A percentile compares a stretch with the other conserved stretches of the same genome.
phyloP scores from a whole-genome alignment of 306 rosid genomes.

The Lathyrus oleraceus region DNA sequence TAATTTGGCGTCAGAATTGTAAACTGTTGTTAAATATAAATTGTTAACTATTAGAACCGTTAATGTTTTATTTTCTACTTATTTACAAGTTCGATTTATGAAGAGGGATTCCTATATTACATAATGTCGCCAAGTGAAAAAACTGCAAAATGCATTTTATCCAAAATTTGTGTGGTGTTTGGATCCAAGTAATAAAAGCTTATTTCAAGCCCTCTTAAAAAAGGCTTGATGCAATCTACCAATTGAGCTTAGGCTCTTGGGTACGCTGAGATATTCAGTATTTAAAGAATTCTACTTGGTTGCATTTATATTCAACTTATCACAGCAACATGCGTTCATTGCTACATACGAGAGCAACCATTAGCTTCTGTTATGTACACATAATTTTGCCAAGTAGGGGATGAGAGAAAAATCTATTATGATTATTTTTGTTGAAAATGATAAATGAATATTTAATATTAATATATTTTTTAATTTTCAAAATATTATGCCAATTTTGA shows the following conservation, averaged over 20 bases:
- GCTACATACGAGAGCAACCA: neutral
- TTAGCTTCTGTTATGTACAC: neutral
- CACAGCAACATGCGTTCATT: neutral
- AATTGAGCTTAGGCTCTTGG: neutral
- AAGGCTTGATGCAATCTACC: neutral
- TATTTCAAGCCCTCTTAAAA: neutral
- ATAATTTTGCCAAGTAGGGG: no score
- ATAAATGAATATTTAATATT: no score
- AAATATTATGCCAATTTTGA: no score
- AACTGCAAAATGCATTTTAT: neutral
- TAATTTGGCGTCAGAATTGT: slow-evolving; percentile 25
- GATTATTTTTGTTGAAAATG: no score
- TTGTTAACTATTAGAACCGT: slow-evolving; percentile 19
- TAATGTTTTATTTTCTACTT: neutral
- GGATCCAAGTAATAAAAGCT: neutral
- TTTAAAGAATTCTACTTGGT: neutral
- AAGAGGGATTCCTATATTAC: neutral
- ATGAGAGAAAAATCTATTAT: neutral
- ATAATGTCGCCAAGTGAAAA: neutral
- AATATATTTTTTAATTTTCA: no score
- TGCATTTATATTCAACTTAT: no score
- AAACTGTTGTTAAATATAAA: neutral
- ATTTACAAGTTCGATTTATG: neutral
- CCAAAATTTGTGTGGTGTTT: neutral
- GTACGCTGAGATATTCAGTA: neutral